Evolutionary conservation across 495 filamentous ascomycete species (phyloP), one percentile per base, ranked within the genome.

Genomic region (Xylaria palmicola): DNA sequence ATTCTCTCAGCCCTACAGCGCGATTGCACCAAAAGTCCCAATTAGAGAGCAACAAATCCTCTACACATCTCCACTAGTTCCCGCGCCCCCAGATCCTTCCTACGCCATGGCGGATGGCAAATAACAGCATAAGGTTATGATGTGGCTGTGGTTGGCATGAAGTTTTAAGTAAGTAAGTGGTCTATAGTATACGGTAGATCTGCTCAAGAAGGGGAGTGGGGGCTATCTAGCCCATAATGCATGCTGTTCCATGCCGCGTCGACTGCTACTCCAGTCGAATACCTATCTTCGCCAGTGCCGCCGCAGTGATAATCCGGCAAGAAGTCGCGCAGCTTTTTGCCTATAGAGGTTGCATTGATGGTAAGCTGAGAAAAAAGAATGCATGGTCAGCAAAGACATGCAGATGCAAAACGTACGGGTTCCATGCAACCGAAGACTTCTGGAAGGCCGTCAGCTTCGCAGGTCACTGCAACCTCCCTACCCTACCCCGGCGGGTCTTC

Each of bases 391-490:
- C 53, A 39, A n/a, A 56, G 47, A 52, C 57, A 52, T 59, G 43
- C 56, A 53, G 27, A 52, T 37, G 34, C 49, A 27, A 48, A 41
- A 48, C 26, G 49, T 50, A 37, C 27, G 49, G 47, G n/a, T n/a
- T 44, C 41, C 32, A 54, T 61, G 59, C 59, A 55, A 29, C n/a
- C 49, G 59, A 61, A 61, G n/a, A 27, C 39, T 61, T 61, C 59
- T 54, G 17, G 59, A 61, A 59, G 43, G 36, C 50, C 30, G 59
- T 61, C 59, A 61, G 59, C 59, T 6, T 58, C 34, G 41, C 26
- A 49, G 20, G 20, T 48, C 50, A 4, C 24, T 61, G 59, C n/a
- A 55, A 61, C 59, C 29, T 61, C 54, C 59, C 59, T n/a, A 55
- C 54, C 59, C 29, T 61, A 61, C 59, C 59, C 59, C 59, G 48